Base-by-base conservation (phyloP, 1,139 yeast genomes). In the Sugiyamaella sp. region DNA sequence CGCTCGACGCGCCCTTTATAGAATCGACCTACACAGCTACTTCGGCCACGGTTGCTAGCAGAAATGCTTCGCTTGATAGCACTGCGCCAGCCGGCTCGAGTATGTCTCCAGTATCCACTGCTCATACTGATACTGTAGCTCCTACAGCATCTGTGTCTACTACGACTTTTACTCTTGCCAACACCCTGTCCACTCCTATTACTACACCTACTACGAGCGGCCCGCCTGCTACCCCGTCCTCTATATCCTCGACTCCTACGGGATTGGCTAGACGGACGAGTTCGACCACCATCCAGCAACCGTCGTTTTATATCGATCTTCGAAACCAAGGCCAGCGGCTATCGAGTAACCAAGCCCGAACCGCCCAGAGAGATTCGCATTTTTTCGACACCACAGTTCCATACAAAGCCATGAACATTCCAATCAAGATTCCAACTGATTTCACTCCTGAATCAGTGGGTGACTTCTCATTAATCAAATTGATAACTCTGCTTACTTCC, bases 381-480 rank as follows among this genome's bases (percentile, higher is more conserved):
- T 66, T 65, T 51, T 71, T 58, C 49, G 72, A 69, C 46, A 62
- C 71, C 14, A 63, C 57, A 10, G 67, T 69, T 38, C 57, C 57
- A 27, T 71, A 63, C 60, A 64, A 63, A 43, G 64, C 64, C 25
- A 63, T 69, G 65, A 66, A 64, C 43, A 69, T 70, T 53, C 74
- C 73, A 21, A 62, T 71, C 51, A 63, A 62, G 42, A 64, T 69
- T 16, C 74, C 74, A 9, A 66, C 70, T 17, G 70, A 69, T 46
- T 57, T 60, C n/a, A 60, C 63, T 49, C 65, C 66, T 8, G 73
- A 70, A 45, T 60, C 64, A 20, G 70, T 67, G 14, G 73, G 73
- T 9, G 72, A 70, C 49, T 68, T 66, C 49, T 60, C 66, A 20
- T 57, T 62, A 53, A 66, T 59, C 32, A 61, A 56, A 57, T 57